Conservation (phyloP, 2,329 filamentous ascomycete genomes). For the Alternaria arborescens region DNA sequence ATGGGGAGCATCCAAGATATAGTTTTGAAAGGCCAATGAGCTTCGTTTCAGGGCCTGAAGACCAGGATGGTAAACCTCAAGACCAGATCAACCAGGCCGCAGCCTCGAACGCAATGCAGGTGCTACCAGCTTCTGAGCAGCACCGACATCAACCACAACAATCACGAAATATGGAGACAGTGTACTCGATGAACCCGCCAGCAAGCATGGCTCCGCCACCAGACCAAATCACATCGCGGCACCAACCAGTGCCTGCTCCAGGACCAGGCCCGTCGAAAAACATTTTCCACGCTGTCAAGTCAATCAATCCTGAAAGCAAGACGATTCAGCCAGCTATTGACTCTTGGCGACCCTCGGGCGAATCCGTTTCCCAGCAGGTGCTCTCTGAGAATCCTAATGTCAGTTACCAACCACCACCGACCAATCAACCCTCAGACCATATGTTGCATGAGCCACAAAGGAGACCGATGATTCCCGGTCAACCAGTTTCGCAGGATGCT, state of each 20-base stretch:
- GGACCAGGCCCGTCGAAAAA: constrained; percentile 13
- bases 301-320: constrained; percentile 1
- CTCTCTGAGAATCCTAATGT: constrained; percentile 15
- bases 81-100: constrained; percentile 45
- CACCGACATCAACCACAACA: constrained; percentile 18
- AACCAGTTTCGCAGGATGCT: constrained; percentile 19
- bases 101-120: constrained; percentile 11
- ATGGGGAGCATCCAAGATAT: constrained; percentile 34
- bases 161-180: constrained; percentile 9
- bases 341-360: constrained; percentile 21
- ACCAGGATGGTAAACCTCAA: constrained; percentile 46
- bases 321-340: constrained; percentile 15
- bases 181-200: constrained; percentile 21
- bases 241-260: constrained; percentile 6
- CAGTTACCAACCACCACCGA: constrained; percentile 8
- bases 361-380: constrained; percentile 11
- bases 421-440: constrained; percentile 15
- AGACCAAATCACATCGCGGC: constrained; percentile 4
- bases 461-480: constrained; percentile 15
- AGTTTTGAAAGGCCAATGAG: constrained; percentile 50
- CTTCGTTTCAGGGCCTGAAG: constrained; percentile 46
- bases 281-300: constrained; percentile 1
- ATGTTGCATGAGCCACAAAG: constrained; percentile 22
- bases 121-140: constrained; percentile 15
- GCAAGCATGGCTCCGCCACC: constrained; percentile 12